phyloP scores from a whole-genome alignment of 1,139 yeast genomes.

The Geotrichum histeridarum region DNA sequence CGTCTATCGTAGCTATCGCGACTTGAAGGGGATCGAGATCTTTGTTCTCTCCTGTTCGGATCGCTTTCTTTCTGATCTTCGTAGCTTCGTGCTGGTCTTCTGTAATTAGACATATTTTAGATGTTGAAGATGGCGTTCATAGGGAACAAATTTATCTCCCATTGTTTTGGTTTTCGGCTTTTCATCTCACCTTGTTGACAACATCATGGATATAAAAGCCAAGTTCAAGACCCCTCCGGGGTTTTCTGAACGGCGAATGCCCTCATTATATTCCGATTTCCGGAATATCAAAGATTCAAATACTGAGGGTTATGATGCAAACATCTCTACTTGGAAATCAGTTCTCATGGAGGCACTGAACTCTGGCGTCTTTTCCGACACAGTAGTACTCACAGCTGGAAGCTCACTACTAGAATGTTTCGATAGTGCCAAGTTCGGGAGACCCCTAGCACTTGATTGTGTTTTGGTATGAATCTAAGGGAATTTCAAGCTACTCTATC shows the following conservation, averaged over 20 bases:
- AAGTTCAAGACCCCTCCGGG: constrained; percentile 26
- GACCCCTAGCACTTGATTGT: constrained; percentile 35
- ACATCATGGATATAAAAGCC: not conserved
- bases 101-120: not conserved
- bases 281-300: constrained; percentile 48
- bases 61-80: not conserved
- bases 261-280: constrained; percentile 64
- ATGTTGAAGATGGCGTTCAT: not conserved
- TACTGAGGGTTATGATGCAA: constrained; percentile 67
- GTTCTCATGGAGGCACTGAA: constrained; percentile 33
- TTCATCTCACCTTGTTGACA: not conserved
- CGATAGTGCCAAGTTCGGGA: constrained; percentile 32
- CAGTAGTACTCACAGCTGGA: constrained; percentile 28
- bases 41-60: not conserved
- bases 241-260: constrained; percentile 49
- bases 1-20: not conserved
- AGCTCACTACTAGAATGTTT: constrained; percentile 30
- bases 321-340: constrained; percentile 57
- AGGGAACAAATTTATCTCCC: not conserved
- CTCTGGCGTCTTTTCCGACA: constrained; percentile 26
- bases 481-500: not conserved
- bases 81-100: constrained; percentile 9
- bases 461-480: constrained; percentile 24
- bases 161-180: not conserved
- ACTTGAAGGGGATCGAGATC: not conserved